phyloP scores from a whole-genome alignment of 2,329 filamentous ascomycete species.

The Aspergillus sclerotialis region DNA sequence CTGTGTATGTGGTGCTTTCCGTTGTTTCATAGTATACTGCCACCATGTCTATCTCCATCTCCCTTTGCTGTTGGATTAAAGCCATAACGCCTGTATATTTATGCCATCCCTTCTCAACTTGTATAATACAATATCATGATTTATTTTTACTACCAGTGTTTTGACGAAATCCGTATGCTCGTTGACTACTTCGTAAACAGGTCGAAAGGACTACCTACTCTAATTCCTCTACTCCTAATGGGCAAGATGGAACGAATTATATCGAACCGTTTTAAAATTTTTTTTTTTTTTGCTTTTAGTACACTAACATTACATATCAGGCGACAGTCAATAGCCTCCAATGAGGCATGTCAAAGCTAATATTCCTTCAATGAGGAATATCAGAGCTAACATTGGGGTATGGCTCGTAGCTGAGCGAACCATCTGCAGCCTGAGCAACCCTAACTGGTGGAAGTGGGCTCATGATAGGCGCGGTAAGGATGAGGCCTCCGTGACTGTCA shows the following conservation, averaged over 20 bases:
- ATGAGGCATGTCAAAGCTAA: too few relatives aligned
- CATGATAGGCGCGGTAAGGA: too few relatives aligned
- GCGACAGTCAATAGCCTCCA: too few relatives aligned
- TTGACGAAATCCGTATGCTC: neutral
- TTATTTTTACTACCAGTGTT: neutral
- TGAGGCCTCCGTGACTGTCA: too few relatives aligned
- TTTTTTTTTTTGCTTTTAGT: neutral
- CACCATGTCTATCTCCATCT: neutral
- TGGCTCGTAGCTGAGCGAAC: too few relatives aligned
- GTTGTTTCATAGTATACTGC: neutral
- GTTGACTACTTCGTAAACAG: neutral
- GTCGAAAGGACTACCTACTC: too few relatives aligned
- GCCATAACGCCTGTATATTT: neutral
- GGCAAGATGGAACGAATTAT: neutral
- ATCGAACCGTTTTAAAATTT: neutral
- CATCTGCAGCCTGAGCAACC: too few relatives aligned
- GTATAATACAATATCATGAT: neutral
- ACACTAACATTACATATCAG: too few relatives aligned
- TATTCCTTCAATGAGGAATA: too few relatives aligned
- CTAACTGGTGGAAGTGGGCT: too few relatives aligned
- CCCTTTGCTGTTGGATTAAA: neutral
- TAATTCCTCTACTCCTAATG: too few relatives aligned
- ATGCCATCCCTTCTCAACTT: neutral
- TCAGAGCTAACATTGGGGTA: too few relatives aligned
- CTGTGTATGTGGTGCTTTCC: neutral